These are phyloP conservation scores for Rubroboletus satanas DNA, from an alignment of 768 basidiomycete species.

Conservation along the genomic window DNA sequence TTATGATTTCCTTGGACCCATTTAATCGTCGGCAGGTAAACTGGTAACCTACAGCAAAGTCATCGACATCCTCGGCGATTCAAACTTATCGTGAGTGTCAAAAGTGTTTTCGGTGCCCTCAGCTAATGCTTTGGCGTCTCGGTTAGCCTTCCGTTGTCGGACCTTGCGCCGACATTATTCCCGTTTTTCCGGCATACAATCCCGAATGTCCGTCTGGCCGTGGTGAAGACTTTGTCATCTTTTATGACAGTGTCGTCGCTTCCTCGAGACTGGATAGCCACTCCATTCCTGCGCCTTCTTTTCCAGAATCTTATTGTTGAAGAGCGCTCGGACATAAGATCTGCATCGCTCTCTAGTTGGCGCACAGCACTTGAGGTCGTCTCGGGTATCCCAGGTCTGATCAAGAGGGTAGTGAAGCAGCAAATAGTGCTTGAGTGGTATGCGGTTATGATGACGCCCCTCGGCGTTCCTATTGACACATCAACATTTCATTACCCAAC, in stretches of 20 bases:
- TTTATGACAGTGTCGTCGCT: conserved; percentile 79
- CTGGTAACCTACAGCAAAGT: conserved; percentile 77
- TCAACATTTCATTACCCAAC: conserved; percentile 64
- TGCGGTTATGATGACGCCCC: conserved; percentile 81
- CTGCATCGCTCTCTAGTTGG: conserved; percentile 73
- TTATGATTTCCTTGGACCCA: background rate
- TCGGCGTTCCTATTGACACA: conserved; percentile 73
- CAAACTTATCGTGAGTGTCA: conserved; percentile 61
- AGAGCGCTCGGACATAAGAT: conserved; percentile 80
- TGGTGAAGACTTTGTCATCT: conserved; percentile 81
- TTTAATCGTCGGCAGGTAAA: conserved; percentile 50
- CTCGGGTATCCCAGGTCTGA: conserved; percentile 41
- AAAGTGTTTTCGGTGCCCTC: background rate
- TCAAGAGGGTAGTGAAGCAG: conserved; percentile 53
- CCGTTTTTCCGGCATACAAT: conserved; percentile 99
- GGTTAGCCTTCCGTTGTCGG: conserved; percentile 70
- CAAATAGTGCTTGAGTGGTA: conserved; percentile 80
- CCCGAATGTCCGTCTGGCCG: conserved; percentile 84
- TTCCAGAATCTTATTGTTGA: conserved; percentile 95
- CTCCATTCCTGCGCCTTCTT: conserved; percentile 74
- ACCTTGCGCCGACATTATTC: conserved; percentile 82
- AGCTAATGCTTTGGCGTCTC: conserved; percentile 1
- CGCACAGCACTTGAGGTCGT: conserved; percentile 59
- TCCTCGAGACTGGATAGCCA: conserved; percentile 75
- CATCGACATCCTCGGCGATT: conserved; percentile 68